These are phyloP conservation scores for Hydnomerulius pinastri DNA, from an alignment of 768 basidiomycete genomes.

Conservation along the genomic window DNA sequence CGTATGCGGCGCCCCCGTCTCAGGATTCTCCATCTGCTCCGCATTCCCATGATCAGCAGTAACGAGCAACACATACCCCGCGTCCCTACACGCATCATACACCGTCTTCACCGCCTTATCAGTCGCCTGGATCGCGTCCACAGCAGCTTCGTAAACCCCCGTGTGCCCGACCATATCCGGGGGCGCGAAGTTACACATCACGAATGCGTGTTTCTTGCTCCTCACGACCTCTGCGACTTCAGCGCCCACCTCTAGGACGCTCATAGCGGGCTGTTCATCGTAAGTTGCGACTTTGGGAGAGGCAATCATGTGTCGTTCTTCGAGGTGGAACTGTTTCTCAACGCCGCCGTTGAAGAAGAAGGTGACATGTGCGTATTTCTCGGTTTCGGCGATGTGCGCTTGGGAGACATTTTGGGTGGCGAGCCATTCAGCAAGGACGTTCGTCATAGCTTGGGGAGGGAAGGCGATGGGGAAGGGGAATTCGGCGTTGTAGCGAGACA, in stretches of 20 bases:
- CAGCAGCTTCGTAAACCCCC: constrained; percentile 88
- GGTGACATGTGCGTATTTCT: constrained; percentile 96
- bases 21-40: constrained; percentile 86
- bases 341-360: constrained; percentile 99
- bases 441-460: constrained; percentile 92
- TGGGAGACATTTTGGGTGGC: constrained; percentile 78
- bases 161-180: constrained; percentile 99
- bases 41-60: constrained; percentile 97
- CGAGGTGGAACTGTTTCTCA: constrained; percentile 85
- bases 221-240: constrained; percentile 88
- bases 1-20: constrained; percentile 86
- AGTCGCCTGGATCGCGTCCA: constrained; percentile 83
- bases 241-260: constrained; percentile 83
- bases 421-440: constrained; percentile 93
- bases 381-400: constrained; percentile 95
- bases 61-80: constrained; percentile 84
- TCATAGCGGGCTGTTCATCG: constrained; percentile 90
- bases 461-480: constrained; percentile 90
- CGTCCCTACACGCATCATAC: constrained; percentile 80
- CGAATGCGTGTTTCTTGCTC: constrained; percentile 72
- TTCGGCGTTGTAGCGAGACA: constrained; percentile 91
- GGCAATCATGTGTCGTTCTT: constrained; percentile 85
- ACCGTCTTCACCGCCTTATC: constrained; percentile 88
- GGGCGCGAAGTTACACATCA: constrained; percentile 98
- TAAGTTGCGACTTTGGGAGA: constrained; percentile 96